phyloP scores from a whole-genome alignment of 176 grass and related monocot species.

The Hordeum marinum region DNA sequence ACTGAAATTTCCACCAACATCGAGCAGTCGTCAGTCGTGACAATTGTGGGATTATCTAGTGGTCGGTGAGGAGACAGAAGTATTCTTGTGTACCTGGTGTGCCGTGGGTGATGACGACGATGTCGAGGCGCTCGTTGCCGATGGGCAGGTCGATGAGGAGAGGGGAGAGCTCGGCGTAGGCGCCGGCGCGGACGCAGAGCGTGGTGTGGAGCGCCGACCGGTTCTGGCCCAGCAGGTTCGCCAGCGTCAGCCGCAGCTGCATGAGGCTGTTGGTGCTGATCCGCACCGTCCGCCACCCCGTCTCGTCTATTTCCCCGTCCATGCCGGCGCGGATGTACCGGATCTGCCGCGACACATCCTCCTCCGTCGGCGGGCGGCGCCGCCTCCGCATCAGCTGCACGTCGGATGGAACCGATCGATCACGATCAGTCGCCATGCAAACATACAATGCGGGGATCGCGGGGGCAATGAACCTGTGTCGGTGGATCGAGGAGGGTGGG shows the following conservation, averaged over 20 bases:
- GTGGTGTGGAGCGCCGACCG: constrained; percentile 13
- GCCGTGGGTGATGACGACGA: constrained; percentile 1
- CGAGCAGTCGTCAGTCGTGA: neutral
- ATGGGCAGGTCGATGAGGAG: constrained; percentile 36
- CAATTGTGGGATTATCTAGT: neutral
- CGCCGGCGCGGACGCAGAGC: constrained; percentile 16
- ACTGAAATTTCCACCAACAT: neutral
- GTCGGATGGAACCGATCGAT: neutral
- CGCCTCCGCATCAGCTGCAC: constrained; percentile 25
- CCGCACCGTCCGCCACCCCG: constrained; percentile 3
- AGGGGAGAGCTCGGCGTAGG: neutral
- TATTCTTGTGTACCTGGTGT: constrained; percentile 10
- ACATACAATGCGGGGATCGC: neutral
- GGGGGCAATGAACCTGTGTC: neutral
- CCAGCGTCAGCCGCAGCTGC: constrained; percentile 22
- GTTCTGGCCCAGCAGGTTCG: constrained; percentile 14
- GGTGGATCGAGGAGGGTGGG: constrained; percentile 15
- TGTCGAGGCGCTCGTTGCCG: constrained; percentile 24
- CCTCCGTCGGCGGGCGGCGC: neutral
- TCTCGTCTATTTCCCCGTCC: constrained; percentile 16
- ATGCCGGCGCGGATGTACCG: neutral
- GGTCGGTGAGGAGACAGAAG: no score
- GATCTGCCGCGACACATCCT: constrained; percentile 21
- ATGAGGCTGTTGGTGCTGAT: constrained; percentile 29
- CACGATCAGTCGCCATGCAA: neutral